phyloP scores from a whole-genome alignment of 2,329 filamentous ascomycete species.

The Trichoderma endophyticum region DNA sequence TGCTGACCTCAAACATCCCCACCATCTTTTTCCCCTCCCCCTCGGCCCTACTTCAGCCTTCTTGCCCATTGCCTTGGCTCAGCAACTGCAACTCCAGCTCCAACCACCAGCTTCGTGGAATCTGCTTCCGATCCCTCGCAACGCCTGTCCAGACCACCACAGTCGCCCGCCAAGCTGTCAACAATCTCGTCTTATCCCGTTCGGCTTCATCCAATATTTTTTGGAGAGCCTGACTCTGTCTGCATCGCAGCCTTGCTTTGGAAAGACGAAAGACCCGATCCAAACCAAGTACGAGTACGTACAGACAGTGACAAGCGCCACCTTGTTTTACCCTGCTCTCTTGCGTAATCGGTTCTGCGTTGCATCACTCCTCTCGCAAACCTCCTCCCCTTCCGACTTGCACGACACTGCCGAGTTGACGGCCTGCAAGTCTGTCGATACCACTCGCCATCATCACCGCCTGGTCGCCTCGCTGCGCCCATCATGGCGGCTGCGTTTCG shows the following conservation, averaged over 20 bases:
- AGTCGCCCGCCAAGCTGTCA: not conserved
- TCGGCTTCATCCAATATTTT: not conserved
- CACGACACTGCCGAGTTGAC: not conserved
- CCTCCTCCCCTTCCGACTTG: slow-evolving; percentile 17
- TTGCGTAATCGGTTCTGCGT: slow-evolving; percentile 19
- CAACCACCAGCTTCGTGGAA: not conserved
- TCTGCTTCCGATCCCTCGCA: not conserved
- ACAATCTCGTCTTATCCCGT: slow-evolving; percentile 1
- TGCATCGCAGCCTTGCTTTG: slow-evolving; percentile 26
- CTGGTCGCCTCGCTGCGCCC: slow-evolving; percentile 19
- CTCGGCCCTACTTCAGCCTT: slow-evolving; percentile 19
- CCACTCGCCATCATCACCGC: slow-evolving; percentile 10
- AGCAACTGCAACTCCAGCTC: slow-evolving; percentile 4
- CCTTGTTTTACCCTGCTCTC: slow-evolving; percentile 14
- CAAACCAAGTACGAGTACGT: not conserved
- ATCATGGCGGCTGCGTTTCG: slow-evolving; percentile 49
- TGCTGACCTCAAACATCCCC: slow-evolving; percentile 19
- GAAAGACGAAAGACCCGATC: slow-evolving; percentile 17
- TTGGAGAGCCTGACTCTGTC: slow-evolving; percentile 23
- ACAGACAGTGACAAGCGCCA: not conserved
- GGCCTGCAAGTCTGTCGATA: not conserved
- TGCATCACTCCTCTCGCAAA: slow-evolving; percentile 19
- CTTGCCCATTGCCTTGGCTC: slow-evolving; percentile 13
- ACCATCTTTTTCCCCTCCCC: slow-evolving; percentile 17
- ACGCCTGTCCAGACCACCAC: not conserved